Evolutionary conservation across 306 rosid genomes (phyloP), one percentile per base, ranked within the genome.

Genomic region (Heteromeles arbutifolia): DNA sequence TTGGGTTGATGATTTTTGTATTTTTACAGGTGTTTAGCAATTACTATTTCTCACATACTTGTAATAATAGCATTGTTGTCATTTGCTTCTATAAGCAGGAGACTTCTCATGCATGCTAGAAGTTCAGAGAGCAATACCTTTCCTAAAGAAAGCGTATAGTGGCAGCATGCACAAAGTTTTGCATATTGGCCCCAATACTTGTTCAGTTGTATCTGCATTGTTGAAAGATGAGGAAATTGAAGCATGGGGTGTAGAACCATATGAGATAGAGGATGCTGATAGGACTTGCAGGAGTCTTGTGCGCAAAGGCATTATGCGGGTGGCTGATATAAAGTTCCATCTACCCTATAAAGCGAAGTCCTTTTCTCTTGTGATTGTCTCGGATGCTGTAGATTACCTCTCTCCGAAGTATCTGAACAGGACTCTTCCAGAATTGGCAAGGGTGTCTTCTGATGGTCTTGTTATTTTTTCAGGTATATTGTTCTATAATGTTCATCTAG

Each of bases 201-300:
- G 98, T 76, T 90, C 90, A 39, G 94, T 90, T 74, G 96, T 90
- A 62, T 87, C 93, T 69, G 80, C 80, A 44, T 86, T 93, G 61
- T 69, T 90, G 64, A 88, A 84, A 81, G 92, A 88, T 80, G 87
- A 86, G 54, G 98, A 90, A 87, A 84, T 85, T 57, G 98, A 90
- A 82, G 96, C 94, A 19, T 91, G 97, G 98, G 98, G 98, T 61
- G 82, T 91, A 64, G 97, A 93, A 75, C 97, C 98, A 18, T 93
- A 91, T 66, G 98, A 93, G 81, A 77, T 93, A 77, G 98, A 91
- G 81, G 96, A 91, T 68, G 91, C 77, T 58, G 92, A 89, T 85
- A 74, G 79, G 69, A 82, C 29, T 74, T 91, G 98, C 93, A 91
- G 85, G 84, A 81, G 82, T 86, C 90, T 91, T 64, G 90, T 91